These are phyloP conservation scores for Colletotrichum tamarilloi DNA, from an alignment of 2,329 filamentous ascomycete genomes.

Conservation along the genomic window DNA sequence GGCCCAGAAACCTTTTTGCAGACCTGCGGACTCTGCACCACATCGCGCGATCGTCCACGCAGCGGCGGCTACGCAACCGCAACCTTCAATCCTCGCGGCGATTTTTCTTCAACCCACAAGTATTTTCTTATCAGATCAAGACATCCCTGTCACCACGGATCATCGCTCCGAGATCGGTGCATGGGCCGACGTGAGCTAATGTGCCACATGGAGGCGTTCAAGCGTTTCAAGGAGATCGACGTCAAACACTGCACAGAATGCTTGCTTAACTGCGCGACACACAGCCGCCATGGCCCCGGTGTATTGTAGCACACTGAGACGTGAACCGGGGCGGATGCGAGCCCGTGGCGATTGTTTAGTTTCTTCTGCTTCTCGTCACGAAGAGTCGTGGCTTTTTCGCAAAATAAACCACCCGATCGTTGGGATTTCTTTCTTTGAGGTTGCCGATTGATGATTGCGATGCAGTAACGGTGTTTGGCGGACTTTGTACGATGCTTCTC, in stretches of 20 bases:
- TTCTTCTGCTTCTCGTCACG: background rate
- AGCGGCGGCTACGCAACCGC: slow-evolving; percentile 10
- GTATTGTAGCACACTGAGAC: slow-evolving; percentile 28
- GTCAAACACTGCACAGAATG: slow-evolving; percentile 34
- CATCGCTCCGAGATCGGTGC: slow-evolving; percentile 32
- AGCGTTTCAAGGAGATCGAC: slow-evolving; percentile 34
- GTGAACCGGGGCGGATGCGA: slow-evolving; percentile 15
- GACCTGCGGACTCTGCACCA: background rate
- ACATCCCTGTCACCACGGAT: slow-evolving; percentile 25
- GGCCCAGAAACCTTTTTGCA: slow-evolving; percentile 4
- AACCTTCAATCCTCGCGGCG: background rate
- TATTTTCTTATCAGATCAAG: slow-evolving; percentile 32
- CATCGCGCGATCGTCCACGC: slow-evolving; percentile 6
- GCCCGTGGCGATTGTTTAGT: background rate
- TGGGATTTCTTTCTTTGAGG: background rate
- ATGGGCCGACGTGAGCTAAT: slow-evolving; percentile 9
- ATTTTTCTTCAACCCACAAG: slow-evolving; percentile 26
- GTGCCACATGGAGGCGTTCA: slow-evolving; percentile 25
- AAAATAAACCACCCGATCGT: background rate
- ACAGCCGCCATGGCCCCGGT: slow-evolving; percentile 3
- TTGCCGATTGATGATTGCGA: background rate
- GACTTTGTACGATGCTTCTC: slow-evolving; percentile 14
- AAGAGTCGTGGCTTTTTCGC: background rate
- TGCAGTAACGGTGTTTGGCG: background rate
- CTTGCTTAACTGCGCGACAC: slow-evolving; percentile 11